Evolutionary conservation across 2,329 filamentous ascomycete species (phyloP).

Genomic region (Endoconidiophora laricicola): DNA sequence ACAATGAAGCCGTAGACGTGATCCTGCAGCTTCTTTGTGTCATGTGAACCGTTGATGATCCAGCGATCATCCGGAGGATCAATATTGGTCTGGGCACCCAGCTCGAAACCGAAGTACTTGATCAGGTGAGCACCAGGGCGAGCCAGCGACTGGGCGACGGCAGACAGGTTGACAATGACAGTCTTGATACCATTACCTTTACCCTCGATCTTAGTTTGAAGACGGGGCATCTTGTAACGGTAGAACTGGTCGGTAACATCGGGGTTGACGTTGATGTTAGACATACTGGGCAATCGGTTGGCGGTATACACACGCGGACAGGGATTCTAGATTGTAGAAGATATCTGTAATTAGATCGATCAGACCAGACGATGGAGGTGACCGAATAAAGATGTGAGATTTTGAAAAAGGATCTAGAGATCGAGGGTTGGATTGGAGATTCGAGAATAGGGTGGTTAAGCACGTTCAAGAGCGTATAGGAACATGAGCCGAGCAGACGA

Average conservation of each 20-base stretch:
- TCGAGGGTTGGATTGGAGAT: conserved; percentile 18
- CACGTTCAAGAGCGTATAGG: conserved; percentile 13
- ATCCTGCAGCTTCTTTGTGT: conserved; percentile 88
- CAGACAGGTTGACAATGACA: conserved; percentile 91
- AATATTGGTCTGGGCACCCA: conserved; percentile 95
- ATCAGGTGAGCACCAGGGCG: conserved; percentile 90
- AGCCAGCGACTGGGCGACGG: conserved; percentile 78
- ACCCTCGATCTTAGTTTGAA: conserved; percentile 98
- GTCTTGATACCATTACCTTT: conserved; percentile 99
- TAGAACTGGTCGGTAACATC: conserved; percentile 99
- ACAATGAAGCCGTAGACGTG: conserved; percentile 96
- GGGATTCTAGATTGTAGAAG: background rate
- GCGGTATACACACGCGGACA: background rate
- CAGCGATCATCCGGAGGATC: conserved; percentile 95
- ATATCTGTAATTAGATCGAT: background rate
- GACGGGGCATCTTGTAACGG: conserved; percentile 99
- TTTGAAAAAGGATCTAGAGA: conserved; percentile 3
- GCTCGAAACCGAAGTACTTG: conserved; percentile 99
- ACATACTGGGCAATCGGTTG: conserved; percentile 49
- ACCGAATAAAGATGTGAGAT: background rate
- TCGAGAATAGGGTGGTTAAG: conserved; percentile 18
- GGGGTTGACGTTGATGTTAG: conserved; percentile 94
- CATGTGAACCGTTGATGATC: conserved; percentile 99
- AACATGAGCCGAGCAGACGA: conserved; percentile 23
- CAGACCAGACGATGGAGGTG: background rate